Base-by-base conservation (phyloP, 306 rosid genomes). In the Lathyrus tuberosus region DNA sequence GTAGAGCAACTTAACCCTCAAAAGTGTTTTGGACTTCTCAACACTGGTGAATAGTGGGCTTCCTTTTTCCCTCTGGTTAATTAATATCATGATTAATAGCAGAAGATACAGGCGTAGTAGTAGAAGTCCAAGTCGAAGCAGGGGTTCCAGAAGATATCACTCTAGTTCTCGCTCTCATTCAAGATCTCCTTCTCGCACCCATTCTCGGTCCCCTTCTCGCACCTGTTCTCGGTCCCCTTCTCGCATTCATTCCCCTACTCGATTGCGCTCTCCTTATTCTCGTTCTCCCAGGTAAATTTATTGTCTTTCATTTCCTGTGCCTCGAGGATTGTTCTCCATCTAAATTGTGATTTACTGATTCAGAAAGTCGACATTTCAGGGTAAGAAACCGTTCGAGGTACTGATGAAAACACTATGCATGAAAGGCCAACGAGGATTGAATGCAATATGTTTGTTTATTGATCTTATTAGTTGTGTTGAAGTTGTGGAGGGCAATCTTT, bases 71-170 rank as follows among this genome's bases (percentile, higher is more conserved):
- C 38, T 14, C 15, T 6, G 30, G 54, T 70, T 49, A 28, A 44
- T 30, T 77, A 49, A 18, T 11, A 7, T 33, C 65, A 13, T 67
- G 67, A 72, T 53, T 28, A 59, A 54, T 35, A 79, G 86, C 86
- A 87, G 97, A 80, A 87, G 97, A 73, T 53, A 84, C 80, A 76
- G 83, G 30, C 91, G 73, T 4, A 87, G 96, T 4, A 87, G 96
- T 74, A 88, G 96, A 80, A 94, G 97, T 82, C 95, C 86, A 37
- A 80, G 90, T 75, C 80, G 95, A 84, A 90, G 88, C 83, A 87
- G 89, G 81, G 74, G 95, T 72, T 89, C 88, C 10, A 75, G 84
- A 72, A 86, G 92, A 62, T 61, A 85, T 71, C 60, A 76, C 80
- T 87, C 97, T 26, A 79, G 80, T 6, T 91, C 97, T 16, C 79